These are phyloP conservation scores for Xylariaceae sp. DNA, from an alignment of 2,329 filamentous ascomycete species.

Conservation along the genomic window DNA sequence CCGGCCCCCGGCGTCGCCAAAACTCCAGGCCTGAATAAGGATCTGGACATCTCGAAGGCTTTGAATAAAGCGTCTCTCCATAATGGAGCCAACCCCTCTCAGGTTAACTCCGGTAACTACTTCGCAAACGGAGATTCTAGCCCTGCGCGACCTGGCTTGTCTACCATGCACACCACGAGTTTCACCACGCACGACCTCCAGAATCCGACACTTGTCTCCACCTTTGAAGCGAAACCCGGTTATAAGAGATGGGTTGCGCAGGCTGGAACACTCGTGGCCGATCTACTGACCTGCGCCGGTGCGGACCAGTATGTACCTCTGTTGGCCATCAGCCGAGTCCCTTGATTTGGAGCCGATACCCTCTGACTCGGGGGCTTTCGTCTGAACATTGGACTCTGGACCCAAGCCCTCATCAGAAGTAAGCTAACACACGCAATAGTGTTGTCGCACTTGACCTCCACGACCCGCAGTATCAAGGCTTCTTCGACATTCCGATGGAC, in stretches of 20 bases:
- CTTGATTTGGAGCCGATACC: no score
- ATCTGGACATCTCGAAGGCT: constrained; percentile 69
- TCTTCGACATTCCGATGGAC: constrained; percentile 98
- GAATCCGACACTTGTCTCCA: constrained; percentile 51
- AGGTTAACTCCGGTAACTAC: constrained; percentile 22
- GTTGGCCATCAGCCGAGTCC: no score
- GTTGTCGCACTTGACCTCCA: constrained; percentile 97
- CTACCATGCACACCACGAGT: constrained; percentile 39
- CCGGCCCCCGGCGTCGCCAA: constrained; percentile 69
- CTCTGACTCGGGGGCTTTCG: not conserved
- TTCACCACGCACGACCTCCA: constrained; percentile 64
- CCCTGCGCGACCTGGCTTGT: constrained; percentile 30
- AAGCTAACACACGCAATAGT: constrained; percentile 24
- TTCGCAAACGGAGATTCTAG: constrained; percentile 21
- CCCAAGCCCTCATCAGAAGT: constrained; percentile 1
- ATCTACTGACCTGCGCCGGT: constrained; percentile 90
- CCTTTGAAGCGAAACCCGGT: constrained; percentile 75
- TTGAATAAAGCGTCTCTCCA: constrained; percentile 63
- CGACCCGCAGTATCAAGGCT: constrained; percentile 95
- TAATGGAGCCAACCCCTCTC: constrained; percentile 25
- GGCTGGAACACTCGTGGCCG: constrained; percentile 89
- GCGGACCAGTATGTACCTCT: constrained; percentile 71
- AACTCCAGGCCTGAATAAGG: constrained; percentile 61
- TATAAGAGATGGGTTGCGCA: constrained; percentile 99
- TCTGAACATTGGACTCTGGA: not conserved